Conservation (phyloP, 2,329 filamentous ascomycete species). For the Torrubiella hemipterigena region DNA sequence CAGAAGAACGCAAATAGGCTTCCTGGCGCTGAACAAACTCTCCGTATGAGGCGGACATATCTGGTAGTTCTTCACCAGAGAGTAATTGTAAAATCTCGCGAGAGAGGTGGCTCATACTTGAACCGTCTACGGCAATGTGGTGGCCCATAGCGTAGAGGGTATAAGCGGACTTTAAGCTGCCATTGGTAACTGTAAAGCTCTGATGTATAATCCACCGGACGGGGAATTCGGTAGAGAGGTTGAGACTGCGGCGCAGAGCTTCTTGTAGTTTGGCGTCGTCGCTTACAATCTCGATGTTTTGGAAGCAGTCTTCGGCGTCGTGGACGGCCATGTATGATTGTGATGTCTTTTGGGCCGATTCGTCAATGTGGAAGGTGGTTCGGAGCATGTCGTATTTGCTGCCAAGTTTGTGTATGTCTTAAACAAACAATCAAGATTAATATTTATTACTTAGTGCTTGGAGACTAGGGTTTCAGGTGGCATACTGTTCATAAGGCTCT, state of each 20-base stretch:
- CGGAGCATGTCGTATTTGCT: constrained; percentile 2
- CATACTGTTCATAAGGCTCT: constrained; percentile 2
- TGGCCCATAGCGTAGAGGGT: constrained; percentile 5
- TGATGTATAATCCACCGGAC: constrained; percentile 2
- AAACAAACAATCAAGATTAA: too few relatives aligned
- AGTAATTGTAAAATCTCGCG: constrained; percentile 5
- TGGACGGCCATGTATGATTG: constrained; percentile 3
- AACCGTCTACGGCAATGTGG: constrained; percentile 8
- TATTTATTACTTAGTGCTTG: too few relatives aligned
- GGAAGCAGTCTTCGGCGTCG: background rate
- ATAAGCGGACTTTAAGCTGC: background rate
- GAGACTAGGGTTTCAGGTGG: too few relatives aligned
- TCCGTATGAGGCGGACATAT: background rate
- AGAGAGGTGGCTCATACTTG: constrained; percentile 7
- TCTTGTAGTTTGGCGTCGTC: constrained; percentile 1
- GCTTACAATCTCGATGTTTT: constrained; percentile 1
- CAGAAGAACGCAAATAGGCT: background rate
- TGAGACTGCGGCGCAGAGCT: background rate
- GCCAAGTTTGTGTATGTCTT: constrained; percentile 2
- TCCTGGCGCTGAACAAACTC: constrained; percentile 2
- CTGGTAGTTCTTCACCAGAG: background rate
- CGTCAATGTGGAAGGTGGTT: constrained; percentile 2
- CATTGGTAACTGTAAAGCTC: background rate
- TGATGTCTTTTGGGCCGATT: background rate
- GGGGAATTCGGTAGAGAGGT: constrained; percentile 1